Evolutionary conservation across 2,329 filamentous ascomycete genomes (phyloP).

Genomic region (Lasiodiplodia citricola): DNA sequence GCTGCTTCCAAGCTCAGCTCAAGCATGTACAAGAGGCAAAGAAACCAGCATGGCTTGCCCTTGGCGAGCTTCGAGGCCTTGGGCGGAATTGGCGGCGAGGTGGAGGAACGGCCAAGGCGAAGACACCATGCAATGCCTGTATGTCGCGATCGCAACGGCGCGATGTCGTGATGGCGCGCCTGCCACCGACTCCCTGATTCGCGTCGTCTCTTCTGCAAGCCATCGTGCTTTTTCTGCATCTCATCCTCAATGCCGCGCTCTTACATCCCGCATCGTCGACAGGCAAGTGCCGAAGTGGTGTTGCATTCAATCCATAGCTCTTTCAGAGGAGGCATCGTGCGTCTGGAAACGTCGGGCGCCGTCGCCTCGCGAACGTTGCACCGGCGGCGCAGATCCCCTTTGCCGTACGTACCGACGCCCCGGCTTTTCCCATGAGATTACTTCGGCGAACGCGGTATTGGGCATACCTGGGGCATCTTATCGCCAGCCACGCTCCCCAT

Average conservation of each 20-base stretch:
- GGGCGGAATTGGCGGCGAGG: background rate
- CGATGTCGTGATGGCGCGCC: slow-evolving; percentile 11
- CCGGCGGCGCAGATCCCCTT: background rate
- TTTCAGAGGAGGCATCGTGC: background rate
- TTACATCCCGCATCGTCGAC: background rate
- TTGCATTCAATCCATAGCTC: background rate
- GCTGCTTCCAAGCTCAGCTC: background rate
- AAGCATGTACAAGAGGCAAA: background rate
- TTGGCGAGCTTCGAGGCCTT: slow-evolving; percentile 22
- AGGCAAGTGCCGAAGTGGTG: background rate
- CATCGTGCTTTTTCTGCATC: background rate
- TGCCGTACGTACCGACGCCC: background rate
- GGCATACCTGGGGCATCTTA: background rate
- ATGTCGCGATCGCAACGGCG: slow-evolving; percentile 25
- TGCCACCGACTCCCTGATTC: background rate
- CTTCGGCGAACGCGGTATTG: background rate
- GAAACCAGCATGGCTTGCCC: background rate
- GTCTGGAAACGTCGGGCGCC: background rate
- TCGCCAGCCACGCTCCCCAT: background rate
- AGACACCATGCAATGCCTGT: slow-evolving; percentile 23
- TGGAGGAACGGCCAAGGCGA: slow-evolving; percentile 9
- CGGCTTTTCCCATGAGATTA: background rate
- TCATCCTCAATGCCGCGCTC: background rate
- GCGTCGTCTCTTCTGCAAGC: slow-evolving; percentile 17
- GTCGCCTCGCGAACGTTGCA: background rate